Base-by-base conservation (phyloP, 768 basidiomycete species). In the Suillus fuscotomentosus region DNA sequence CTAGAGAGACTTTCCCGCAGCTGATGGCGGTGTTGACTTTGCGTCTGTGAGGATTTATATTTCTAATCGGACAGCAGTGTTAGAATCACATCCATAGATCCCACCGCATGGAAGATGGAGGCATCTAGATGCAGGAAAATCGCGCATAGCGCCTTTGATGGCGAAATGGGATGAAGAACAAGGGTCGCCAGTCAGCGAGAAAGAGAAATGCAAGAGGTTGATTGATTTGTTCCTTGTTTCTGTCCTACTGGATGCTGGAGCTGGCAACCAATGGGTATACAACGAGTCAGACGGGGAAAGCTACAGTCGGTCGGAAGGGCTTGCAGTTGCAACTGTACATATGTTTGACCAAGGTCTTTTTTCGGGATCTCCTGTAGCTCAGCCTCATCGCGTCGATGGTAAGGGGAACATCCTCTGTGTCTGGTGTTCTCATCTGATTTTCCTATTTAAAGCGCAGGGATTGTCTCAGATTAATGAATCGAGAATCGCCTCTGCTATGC, bases 231-330 rank as follows among this genome's bases (percentile, higher is more conserved):
- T 95, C 79, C 78, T 88, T 61, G 91, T 94, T 38, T 95, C 94
- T 13, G 97, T 99, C 9, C 83, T 99, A 15, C 86, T 99, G 42
- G 97, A 99, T 70, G 97, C 96, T 0, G 96, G 96, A 1, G 97
- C 96, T 0, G 97, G 96, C 0, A 89, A 85, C 63, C 70, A 77
- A 1, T 99, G 96, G 96, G 76, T 75, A 13, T 99, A 90, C 75
- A 81, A 77, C 8, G 95, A 96, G 63, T 74, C 81, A 6, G 77
- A 73, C 0, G 85, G 84, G 0, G 70, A 80, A 63, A 79, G 75
- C 0, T 94, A 87, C 74, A 72, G 79, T 60, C 83, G 90, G 69
- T 95, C 85, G 6, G 92, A 88, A 72, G 97, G 97, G 0, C 78
- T 99, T 7, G 97, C 89, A 0, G 89, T 98, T 6, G 97, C 95